phyloP scores from a whole-genome alignment of 2,329 filamentous ascomycete species.

The Botryotinia convoluta region DNA sequence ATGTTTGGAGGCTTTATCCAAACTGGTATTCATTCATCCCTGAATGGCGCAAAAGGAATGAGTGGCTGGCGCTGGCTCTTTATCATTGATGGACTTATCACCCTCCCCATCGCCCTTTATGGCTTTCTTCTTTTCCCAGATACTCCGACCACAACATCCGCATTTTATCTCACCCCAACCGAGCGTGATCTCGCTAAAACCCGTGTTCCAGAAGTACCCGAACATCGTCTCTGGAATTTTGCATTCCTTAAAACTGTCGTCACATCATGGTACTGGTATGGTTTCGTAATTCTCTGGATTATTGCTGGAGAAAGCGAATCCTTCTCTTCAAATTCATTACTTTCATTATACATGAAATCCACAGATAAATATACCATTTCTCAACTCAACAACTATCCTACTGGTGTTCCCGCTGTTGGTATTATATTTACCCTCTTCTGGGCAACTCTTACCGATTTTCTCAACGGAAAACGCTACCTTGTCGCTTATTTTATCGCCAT shows the following conservation, averaged over 20 bases:
- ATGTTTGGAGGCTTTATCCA: conserved; percentile 64
- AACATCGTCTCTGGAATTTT: conserved; percentile 44
- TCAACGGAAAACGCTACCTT: conserved; percentile 61
- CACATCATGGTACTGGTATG: conserved; percentile 62
- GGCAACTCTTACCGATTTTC: conserved; percentile 65
- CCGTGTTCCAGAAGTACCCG: conserved; percentile 44
- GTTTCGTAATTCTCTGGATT: conserved; percentile 65
- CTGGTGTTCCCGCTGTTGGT: conserved; percentile 51
- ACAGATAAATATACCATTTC: conserved; percentile 46
- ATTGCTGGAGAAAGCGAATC: conserved; percentile 71
- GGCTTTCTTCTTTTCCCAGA: conserved; percentile 49
- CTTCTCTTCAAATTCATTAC: conserved; percentile 62
- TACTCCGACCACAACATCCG: conserved; percentile 43
- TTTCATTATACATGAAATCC: conserved; percentile 50
- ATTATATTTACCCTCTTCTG: conserved; percentile 60
- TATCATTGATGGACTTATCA: conserved; percentile 54
- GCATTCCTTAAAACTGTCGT: conserved; percentile 55
- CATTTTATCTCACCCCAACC: conserved; percentile 42
- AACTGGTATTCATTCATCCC: conserved; percentile 39
- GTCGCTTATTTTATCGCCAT: conserved; percentile 65
- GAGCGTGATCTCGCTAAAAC: conserved; percentile 45
- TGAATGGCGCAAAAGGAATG: conserved; percentile 46
- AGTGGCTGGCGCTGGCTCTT: conserved; percentile 54
- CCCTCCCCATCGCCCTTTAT: conserved; percentile 54
- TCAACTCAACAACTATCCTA: conserved; percentile 54